Evolutionary conservation across 2,329 filamentous ascomycete species (phyloP).

Genomic region (Cryphonectria radicalis): DNA sequence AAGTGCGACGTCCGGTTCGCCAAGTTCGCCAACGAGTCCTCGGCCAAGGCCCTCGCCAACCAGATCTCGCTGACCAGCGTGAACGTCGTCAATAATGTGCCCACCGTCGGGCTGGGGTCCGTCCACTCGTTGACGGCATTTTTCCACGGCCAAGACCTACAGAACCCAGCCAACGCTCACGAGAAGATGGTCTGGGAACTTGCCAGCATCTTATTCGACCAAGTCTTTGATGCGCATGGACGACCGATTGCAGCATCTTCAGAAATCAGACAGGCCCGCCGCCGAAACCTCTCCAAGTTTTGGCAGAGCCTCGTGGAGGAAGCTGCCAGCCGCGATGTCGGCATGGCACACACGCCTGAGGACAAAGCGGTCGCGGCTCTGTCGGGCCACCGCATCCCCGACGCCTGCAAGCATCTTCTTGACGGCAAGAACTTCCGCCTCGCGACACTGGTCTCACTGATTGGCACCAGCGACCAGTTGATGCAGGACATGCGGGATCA

Average conservation of each 20-base stretch:
- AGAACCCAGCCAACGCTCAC: slow-evolving; percentile 48
- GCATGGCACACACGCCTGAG: slow-evolving; percentile 67
- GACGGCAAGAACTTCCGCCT: slow-evolving; percentile 79
- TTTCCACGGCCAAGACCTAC: slow-evolving; percentile 43
- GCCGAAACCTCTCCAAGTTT: slow-evolving; percentile 69
- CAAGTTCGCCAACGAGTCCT: slow-evolving; percentile 62
- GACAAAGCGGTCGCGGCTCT: slow-evolving; percentile 84
- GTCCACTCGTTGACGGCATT: slow-evolving; percentile 55
- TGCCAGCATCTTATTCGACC: slow-evolving; percentile 84
- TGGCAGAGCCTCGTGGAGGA: slow-evolving; percentile 70
- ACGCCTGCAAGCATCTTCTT: slow-evolving; percentile 81
- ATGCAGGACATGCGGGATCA: slow-evolving; percentile 79
- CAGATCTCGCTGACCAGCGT: slow-evolving; percentile 63
- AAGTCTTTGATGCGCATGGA: slow-evolving; percentile 44
- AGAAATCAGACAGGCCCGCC: slow-evolving; percentile 45
- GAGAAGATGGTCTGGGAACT: slow-evolving; percentile 85
- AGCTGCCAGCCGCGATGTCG: slow-evolving; percentile 57
- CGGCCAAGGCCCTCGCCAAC: slow-evolving; percentile 56
- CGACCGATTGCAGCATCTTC: slow-evolving; percentile 34
- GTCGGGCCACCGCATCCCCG: slow-evolving; percentile 75
- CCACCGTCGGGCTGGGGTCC: slow-evolving; percentile 56
- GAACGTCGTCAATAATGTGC: slow-evolving; percentile 59
- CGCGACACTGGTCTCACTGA: slow-evolving; percentile 81
- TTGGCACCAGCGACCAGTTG: slow-evolving; percentile 72
- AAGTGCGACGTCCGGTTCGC: slow-evolving; percentile 68